Base-by-base conservation (phyloP, 208 protist genomes). In the Wallacemonas sp. region DNA sequence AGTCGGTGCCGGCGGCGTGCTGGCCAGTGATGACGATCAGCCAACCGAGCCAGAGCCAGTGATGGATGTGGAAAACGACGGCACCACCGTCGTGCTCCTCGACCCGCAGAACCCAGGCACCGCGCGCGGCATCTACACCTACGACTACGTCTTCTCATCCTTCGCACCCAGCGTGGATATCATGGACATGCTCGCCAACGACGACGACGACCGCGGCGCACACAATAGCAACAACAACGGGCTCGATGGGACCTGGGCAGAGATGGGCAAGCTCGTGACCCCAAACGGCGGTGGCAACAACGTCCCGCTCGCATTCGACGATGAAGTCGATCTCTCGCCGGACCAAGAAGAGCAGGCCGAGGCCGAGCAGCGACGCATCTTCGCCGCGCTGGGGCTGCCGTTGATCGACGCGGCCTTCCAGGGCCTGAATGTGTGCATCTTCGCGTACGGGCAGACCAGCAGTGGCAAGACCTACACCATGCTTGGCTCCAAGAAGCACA, bases 381-480 rank as follows among this genome's bases (percentile, higher is more conserved):
- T 78, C 65, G 21, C 79, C 49, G 46, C 72, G 14, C 62, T 88
- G 17, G 87, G 61, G 12, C 38, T 74, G 14, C 83, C 83, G 11
- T 43, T 93, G 27, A 38, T 88, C 0, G 73, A 87, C 1, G 68
- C 66, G 2, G 82, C 75, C 6, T 56, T 82, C 52, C 55, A 81
- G 14, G 88, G 91, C 17, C 83, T 83, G 66, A 92, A 96, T 76
- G 73, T 76, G 0, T 92, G 90, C 68, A 81, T 98, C 68, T 96
- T 97, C 64, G 90, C 91, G 17, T 97, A 96, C 70, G 92, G 93
- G 14, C 86, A 95, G 55, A 97, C 91, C 4, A 83, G 85, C 38
- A 92, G 88, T 44, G 94, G 96, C 23, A 98, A 98, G 68, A 98
- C 94, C 16, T 95, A 97, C 81, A 97, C 94, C 4, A 97, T 98